Base-by-base conservation (phyloP, 1,284 basidiomycete genomes). In the Boletellus deceptivus region DNA sequence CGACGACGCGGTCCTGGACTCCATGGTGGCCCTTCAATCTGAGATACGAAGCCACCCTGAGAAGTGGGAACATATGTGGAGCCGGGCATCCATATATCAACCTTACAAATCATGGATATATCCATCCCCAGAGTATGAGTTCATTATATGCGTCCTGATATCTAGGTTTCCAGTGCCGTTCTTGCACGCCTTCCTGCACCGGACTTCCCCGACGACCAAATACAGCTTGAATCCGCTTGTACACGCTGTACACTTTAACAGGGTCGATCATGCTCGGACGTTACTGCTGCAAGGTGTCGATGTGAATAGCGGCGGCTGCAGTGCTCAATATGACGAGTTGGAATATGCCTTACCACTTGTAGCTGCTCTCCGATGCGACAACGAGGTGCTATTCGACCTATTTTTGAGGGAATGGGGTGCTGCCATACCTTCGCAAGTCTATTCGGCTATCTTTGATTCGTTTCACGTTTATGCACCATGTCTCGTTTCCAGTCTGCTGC, bases 41-140 rank as follows among this genome's bases (percentile, higher is more conserved):
- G 34, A 20, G 35, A 48, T 53, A 18, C 46, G 10, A 27, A 16
- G 17, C 18, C 25, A 49, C 5, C 39, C 51, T 13, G 16, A 9
- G n/a, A 40, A 33, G 13, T 54, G 53, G 53, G 16, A 35, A 3
- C 25, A 29, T 17, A 45, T 48, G 46, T 44, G 53, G 42, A n/a
- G 34, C 34, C n/a, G 3, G 34, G 34, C 34, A 7, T 1, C 34
- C 10, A 16, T 35, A 7, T 35, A 35, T n/a, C 34, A 35, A 5
- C 14, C 34, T 35, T 35, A 37, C n/a, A 22, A 34, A 48, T 5
- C 38, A 27, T 48, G 51, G 46, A 38, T 42, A 17, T n/a, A n/a
- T n/a, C n/a, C n/a, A n/a, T 29, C 50, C 18, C 38, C 35, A 5
- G n/a, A 35, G 7, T 43, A 53, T 4, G 20, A 20, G 20, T 54